These are phyloP conservation scores for Nakataea oryzae DNA, from an alignment of 2,329 filamentous ascomycete genomes.

Conservation along the genomic window DNA sequence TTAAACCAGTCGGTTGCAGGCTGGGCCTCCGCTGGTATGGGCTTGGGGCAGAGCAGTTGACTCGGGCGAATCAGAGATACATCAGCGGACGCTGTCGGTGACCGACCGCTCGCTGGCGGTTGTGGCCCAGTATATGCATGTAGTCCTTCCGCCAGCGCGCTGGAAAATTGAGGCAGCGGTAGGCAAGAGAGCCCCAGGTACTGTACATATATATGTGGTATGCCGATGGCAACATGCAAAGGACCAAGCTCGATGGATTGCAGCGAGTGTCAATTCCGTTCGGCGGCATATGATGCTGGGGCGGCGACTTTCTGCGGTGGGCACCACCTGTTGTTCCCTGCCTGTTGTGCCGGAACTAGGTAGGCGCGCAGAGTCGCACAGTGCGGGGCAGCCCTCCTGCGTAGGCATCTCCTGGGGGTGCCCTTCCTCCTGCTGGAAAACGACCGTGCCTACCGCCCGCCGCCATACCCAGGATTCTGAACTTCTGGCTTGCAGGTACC, in stretches of 20 bases:
- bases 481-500: neutral
- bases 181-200: too few species aligned
- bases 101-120: too few species aligned
- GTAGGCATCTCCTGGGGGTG: neutral
- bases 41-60: neutral
- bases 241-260: too few species aligned
- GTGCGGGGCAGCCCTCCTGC: neutral
- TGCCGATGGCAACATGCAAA: too few species aligned
- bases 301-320: too few species aligned
- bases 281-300: too few species aligned
- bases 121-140: too few species aligned
- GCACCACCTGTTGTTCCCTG: neutral
- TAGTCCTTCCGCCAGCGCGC: neutral
- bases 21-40: neutral
- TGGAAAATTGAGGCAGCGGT: too few species aligned
- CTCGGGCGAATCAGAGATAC: neutral
- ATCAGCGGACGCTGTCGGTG: neutral
- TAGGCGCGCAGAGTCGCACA: neutral
- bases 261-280: too few species aligned
- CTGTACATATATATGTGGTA: too few species aligned
- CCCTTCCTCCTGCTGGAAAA: neutral
- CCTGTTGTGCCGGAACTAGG: too few species aligned
- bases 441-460: neutral
- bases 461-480: neutral
- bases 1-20: neutral